These are phyloP conservation scores for Tricholomella constricta DNA, from an alignment of 768 basidiomycete genomes.

Conservation along the genomic window DNA sequence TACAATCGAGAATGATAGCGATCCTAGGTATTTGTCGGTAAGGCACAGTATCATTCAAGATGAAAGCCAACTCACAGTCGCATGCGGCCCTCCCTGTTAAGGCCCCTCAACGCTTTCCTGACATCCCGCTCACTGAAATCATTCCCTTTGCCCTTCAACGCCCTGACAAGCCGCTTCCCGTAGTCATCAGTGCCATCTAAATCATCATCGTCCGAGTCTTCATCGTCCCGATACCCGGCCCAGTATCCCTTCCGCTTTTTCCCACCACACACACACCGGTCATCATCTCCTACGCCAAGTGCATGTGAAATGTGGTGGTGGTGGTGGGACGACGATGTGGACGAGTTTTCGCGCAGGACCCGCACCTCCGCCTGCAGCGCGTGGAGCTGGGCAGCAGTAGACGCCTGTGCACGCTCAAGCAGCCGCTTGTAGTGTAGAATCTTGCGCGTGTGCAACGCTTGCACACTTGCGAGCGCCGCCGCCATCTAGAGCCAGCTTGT, in stretches of 20 bases:
- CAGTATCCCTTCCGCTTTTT: constrained; percentile 67
- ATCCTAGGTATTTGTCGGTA: constrained; percentile 40
- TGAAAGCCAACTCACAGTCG: constrained; percentile 55
- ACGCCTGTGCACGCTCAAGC: constrained; percentile 78
- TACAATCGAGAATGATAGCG: constrained; percentile 63
- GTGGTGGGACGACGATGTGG: constrained; percentile 17
- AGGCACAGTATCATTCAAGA: not conserved
- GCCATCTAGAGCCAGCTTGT: constrained; percentile 33
- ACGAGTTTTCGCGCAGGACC: constrained; percentile 52
- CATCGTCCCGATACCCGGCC: constrained; percentile 64
- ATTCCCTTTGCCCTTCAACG: constrained; percentile 55
- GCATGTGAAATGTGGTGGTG: constrained; percentile 22
- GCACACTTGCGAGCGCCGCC: constrained; percentile 38
- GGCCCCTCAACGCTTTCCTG: constrained; percentile 58
- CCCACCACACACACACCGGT: constrained; percentile 58
- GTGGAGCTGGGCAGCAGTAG: constrained; percentile 79
- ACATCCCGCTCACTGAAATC: constrained; percentile 73
- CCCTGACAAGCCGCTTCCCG: constrained; percentile 34
- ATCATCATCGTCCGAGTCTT: constrained; percentile 46
- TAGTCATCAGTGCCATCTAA: constrained; percentile 39
- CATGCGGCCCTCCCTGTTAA: constrained; percentile 72
- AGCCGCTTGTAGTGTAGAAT: constrained; percentile 77
- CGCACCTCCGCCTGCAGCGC: constrained; percentile 82
- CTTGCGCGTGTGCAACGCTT: constrained; percentile 51
- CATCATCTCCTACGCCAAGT: constrained; percentile 27